phyloP scores from a whole-genome alignment of 202 grass and related monocot species.

The Brachypodium distachyon region DNA sequence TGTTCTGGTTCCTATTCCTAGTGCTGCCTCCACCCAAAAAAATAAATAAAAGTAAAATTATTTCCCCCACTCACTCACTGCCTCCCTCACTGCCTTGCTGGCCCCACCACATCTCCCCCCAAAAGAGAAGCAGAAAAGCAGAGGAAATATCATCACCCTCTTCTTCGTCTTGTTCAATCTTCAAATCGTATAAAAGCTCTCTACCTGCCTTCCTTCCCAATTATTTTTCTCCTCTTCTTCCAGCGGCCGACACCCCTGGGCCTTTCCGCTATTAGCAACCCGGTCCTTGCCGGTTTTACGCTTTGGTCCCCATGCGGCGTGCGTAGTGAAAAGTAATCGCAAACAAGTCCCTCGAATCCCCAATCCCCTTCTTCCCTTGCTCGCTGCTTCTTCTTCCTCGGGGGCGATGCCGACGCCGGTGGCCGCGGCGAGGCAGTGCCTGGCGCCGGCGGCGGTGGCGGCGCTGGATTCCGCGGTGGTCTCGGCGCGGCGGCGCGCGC shows the following conservation, averaged over 20 bases:
- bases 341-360: not conserved
- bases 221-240: not conserved
- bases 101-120: not conserved
- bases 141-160: not conserved
- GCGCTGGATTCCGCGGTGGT: constrained; percentile 58
- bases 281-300: not conserved
- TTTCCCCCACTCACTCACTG: not conserved
- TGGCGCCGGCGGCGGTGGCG: constrained; percentile 47
- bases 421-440: constrained; percentile 55
- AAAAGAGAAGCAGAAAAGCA: constrained; percentile 3
- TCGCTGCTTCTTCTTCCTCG: too few relatives aligned
- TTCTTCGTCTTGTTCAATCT: too few relatives aligned
- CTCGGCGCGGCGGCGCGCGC: constrained; percentile 45
- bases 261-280: not conserved
- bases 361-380: too few relatives aligned
- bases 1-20: not conserved
- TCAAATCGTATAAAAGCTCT: not conserved
- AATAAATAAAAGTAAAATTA: not conserved
- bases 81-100: not conserved
- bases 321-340: not conserved
- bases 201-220: not conserved
- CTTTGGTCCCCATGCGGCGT: not conserved
- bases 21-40: constrained; percentile 4
- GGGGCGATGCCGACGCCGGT: constrained; percentile 77
- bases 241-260: not conserved